Evolutionary conservation across 768 basidiomycete genomes (phyloP), one percentile per base, ranked within the genome.

Genomic region (Suillus clintonianus): DNA sequence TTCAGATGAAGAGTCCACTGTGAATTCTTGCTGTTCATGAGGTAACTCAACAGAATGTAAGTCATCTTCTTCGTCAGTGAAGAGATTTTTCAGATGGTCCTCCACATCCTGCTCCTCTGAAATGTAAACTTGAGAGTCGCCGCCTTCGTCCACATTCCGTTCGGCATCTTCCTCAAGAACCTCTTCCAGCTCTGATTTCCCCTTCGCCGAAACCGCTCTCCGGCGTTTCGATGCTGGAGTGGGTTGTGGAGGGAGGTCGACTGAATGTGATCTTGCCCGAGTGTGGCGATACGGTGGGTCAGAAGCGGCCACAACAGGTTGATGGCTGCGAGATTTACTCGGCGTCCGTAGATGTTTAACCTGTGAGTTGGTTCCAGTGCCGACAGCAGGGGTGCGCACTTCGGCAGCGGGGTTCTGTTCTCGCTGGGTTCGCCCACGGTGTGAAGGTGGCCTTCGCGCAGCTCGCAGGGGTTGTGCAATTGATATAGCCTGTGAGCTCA

Each of bases 41-140:
- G 55, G 27, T 27, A 37, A 10, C 37, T 41, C 17, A 17, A 41
- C 17, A 19, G 56, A 41, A 41, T 17, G 9, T 45, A 22, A 27
- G 24, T 6, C 41, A 1, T n/a, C 30, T n/a, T 8, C 47, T 5
- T 41, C 4, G 15, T 48, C 43, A 19, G 17, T 50, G 17, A 34
- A 56, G 14, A 58, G 17, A 9, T 37, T 60, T 19, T 14, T 34
- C 11, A 76, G 70, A 11, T 76, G 41, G 8, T 43, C 64, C 34
- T 76, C 68, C 30, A 77, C 74, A 2, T 24, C 62, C 45, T 58
- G 45, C 47, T 76, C 71, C 14, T 74, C 74, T 11, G 65, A 22
- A 55, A 55, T 55, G 37, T 15, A 37, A 14, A 17, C 15, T 19
- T 24, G 55, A 27, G 55, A 27, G 24, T 27, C 17, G 13, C 24